phyloP scores from a whole-genome alignment of 352 stramenopile genomes.

The Phytopythium vexans region DNA sequence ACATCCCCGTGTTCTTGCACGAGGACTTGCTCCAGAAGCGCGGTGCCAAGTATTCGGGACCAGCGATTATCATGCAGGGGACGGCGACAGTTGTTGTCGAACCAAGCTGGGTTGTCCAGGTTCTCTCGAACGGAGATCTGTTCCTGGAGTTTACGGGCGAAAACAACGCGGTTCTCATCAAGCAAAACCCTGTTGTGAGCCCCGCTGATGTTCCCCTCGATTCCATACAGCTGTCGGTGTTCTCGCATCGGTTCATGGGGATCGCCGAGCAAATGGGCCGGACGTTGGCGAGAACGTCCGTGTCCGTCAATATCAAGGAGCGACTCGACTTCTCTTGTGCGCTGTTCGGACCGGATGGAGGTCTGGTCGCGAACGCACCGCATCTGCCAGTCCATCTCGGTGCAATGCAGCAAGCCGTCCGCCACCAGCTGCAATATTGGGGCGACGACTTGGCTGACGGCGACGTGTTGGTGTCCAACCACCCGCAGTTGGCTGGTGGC shows the following conservation, averaged over 20 bases:
- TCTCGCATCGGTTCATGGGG: slow-evolving; percentile 98
- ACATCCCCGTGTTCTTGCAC: slow-evolving; percentile 93
- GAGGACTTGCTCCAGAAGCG: slow-evolving; percentile 82
- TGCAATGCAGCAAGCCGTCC: slow-evolving; percentile 97
- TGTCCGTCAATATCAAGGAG: slow-evolving; percentile 99
- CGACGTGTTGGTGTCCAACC: slow-evolving; percentile 99
- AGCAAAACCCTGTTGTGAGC: slow-evolving; percentile 14
- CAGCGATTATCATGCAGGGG: slow-evolving; percentile 97
- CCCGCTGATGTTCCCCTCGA: slow-evolving; percentile 69
- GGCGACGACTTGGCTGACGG: slow-evolving; percentile 92
- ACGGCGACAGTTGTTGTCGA: slow-evolving; percentile 99
- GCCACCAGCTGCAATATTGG: slow-evolving; percentile 92
- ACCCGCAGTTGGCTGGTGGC: slow-evolving; percentile 97
- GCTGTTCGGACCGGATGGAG: slow-evolving; percentile 96
- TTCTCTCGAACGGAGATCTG: slow-evolving; percentile 94
- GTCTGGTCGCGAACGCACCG: slow-evolving; percentile 98
- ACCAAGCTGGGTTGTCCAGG: slow-evolving; percentile 90
- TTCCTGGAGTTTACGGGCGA: slow-evolving; percentile 77
- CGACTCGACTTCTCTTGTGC: slow-evolving; percentile 98
- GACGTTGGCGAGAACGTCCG: slow-evolving; percentile 94
- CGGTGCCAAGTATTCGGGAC: slow-evolving; percentile 75
- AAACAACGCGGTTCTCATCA: slow-evolving; percentile 9
- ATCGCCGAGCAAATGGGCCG: slow-evolving; percentile 99
- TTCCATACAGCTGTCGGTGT: slow-evolving; percentile 96
- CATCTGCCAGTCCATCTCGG: slow-evolving; percentile 99